Percentiles rank a stretch among this genome's conserved stretches.
These are phyloP conservation scores for Gnomoniopsis smithogilvyi DNA, from an alignment of 2,329 filamentous ascomycete genomes.

Conservation along the genomic window DNA sequence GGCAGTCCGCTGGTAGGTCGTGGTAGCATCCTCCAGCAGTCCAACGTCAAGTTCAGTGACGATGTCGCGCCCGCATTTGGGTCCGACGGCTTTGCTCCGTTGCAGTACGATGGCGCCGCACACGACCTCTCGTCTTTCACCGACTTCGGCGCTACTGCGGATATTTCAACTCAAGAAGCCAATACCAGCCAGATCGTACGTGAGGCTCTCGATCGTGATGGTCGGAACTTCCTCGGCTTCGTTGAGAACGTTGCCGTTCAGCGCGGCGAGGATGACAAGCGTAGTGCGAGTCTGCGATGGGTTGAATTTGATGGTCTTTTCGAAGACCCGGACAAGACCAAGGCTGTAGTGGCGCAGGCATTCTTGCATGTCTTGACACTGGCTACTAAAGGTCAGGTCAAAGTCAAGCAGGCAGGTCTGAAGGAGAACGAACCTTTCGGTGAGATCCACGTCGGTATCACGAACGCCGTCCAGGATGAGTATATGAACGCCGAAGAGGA, in stretches of 20 bases:
- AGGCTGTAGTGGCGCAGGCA: conserved; percentile 67
- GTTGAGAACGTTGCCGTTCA: conserved; percentile 31
- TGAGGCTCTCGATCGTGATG: conserved; percentile 40
- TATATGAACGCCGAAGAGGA: not conserved
- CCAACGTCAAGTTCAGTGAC: conserved; percentile 48
- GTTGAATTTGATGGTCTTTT: conserved; percentile 70
- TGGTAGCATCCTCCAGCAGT: conserved; percentile 30
- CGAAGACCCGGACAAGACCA: conserved; percentile 49
- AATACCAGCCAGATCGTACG: conserved; percentile 30
- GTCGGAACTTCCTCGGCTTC: conserved; percentile 44
- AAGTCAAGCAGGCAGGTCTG: conserved; percentile 56
- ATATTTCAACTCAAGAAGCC: conserved; percentile 19
- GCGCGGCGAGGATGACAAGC: conserved; percentile 27
- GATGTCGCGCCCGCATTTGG: conserved; percentile 29
- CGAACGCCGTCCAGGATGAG: conserved; percentile 14
- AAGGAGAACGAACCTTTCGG: conserved; percentile 40
- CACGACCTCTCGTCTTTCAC: conserved; percentile 26
- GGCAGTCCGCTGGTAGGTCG: conserved; percentile 38
- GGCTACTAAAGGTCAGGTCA: conserved; percentile 61
- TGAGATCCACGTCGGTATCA: conserved; percentile 42
- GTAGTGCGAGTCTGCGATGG: conserved; percentile 35
- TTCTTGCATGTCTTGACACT: conserved; percentile 72
- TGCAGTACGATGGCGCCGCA: conserved; percentile 26
- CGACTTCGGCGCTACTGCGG: conserved; percentile 20
- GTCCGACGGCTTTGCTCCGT: conserved; percentile 29